Conservation (phyloP, 352 stramenopile genomes). For the Saprolegnia diclina region DNA sequence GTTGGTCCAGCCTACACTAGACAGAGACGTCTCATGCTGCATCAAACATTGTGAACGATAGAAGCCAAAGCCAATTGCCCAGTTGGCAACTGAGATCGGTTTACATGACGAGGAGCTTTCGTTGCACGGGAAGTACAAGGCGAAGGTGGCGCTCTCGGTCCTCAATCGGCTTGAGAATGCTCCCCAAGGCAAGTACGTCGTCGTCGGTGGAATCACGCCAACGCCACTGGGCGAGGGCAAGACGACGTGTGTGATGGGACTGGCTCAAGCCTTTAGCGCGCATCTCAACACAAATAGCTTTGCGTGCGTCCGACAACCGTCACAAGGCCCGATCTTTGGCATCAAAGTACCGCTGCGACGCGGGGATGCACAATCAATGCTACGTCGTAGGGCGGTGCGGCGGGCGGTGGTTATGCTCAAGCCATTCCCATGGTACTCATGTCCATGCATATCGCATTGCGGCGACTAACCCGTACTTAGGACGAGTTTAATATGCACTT, state of each 20-base stretch:
- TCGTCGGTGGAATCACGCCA: constrained; percentile 96
- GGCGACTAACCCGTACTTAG: constrained; percentile 26
- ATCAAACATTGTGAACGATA: constrained; percentile 1
- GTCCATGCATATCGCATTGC: constrained; percentile 21
- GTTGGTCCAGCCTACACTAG: neutral
- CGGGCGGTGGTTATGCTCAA: constrained; percentile 89
- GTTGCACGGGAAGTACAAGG: constrained; percentile 86
- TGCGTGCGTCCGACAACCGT: constrained; percentile 95
- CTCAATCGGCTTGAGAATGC: constrained; percentile 82
- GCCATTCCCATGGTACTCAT: constrained; percentile 63
- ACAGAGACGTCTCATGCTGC: neutral
- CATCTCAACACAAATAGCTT: constrained; percentile 92
- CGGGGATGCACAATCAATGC: neutral
- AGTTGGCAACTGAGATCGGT: constrained; percentile 36
- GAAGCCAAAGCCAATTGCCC: constrained; percentile 37
- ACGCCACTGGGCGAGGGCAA: constrained; percentile 98
- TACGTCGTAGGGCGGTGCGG: constrained; percentile 44
- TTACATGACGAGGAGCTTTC: constrained; percentile 68
- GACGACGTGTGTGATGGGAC: constrained; percentile 93
- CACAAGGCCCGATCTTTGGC: constrained; percentile 97
- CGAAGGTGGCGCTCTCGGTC: constrained; percentile 89
- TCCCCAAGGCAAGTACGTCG: constrained; percentile 95
- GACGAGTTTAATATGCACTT: constrained; percentile 99
- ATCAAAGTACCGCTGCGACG: constrained; percentile 83
- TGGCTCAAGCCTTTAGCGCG: constrained; percentile 92